These are phyloP conservation scores for Rosa rugosa DNA, from an alignment of 306 rosid genomes.

Conservation along the genomic window DNA sequence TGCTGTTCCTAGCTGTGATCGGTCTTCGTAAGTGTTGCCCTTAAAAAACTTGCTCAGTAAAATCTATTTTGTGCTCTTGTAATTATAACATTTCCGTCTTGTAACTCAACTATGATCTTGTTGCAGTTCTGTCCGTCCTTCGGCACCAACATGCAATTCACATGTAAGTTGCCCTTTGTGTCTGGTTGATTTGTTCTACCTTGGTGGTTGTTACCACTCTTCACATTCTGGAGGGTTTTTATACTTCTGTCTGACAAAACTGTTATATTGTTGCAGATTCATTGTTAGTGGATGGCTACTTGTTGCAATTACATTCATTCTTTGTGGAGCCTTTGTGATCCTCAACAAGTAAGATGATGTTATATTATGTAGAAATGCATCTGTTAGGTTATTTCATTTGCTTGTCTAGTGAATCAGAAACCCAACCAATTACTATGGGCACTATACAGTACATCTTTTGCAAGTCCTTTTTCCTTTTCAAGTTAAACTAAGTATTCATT, in stretches of 20 bases:
- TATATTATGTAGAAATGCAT: too few species aligned
- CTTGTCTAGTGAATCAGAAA: too few species aligned
- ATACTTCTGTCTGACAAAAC: conserved; percentile 27
- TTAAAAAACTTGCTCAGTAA: not conserved
- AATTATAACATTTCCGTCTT: conserved; percentile 15
- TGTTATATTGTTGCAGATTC: conserved; percentile 64
- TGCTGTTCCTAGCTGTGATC: conserved; percentile 76
- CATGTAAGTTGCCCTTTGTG: conserved; percentile 54
- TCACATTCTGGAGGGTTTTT: not conserved
- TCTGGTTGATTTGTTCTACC: not conserved
- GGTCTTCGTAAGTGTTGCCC: conserved; percentile 67
- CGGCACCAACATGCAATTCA: conserved; percentile 85
- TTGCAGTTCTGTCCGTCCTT: conserved; percentile 73
- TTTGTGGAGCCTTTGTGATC: conserved; percentile 85
- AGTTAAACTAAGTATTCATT: too few species aligned
- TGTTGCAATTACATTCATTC: conserved; percentile 79
- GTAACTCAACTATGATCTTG: conserved; percentile 32
- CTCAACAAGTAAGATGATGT: conserved; percentile 68
- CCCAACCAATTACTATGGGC: too few species aligned
- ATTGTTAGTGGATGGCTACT: conserved; percentile 92
- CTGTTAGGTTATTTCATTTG: too few species aligned
- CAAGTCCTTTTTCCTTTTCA: too few species aligned
- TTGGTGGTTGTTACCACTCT: not conserved
- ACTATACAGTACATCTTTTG: too few species aligned
- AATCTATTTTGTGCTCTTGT: conserved; percentile 5